phyloP scores from a whole-genome alignment of 495 filamentous ascomycete genomes.

The Schizothecium vesticola region DNA sequence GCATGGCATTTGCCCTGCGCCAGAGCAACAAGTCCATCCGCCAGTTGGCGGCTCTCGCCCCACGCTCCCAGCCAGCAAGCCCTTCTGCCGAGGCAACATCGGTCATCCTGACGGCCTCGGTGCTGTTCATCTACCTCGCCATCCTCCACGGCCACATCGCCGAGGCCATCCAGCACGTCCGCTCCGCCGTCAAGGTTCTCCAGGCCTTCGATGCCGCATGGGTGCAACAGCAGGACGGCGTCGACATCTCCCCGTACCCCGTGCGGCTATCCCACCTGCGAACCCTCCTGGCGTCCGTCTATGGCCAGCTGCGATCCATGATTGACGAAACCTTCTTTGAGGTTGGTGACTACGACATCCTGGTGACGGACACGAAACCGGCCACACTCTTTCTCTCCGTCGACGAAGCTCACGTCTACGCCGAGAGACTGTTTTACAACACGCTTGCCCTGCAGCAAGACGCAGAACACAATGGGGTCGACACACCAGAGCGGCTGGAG shows the following conservation, averaged over 20 bases:
- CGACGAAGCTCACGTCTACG: constrained; percentile 14
- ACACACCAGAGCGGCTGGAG: not conserved
- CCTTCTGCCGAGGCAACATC: constrained; percentile 10
- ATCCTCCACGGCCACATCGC: constrained; percentile 12
- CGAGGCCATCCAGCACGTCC: constrained; percentile 19
- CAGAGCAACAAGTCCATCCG: constrained; percentile 18
- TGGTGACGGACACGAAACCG: constrained; percentile 7
- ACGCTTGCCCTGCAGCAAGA: constrained; percentile 12
- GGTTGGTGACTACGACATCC: not conserved
- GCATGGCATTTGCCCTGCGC: constrained; percentile 12
- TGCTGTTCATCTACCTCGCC: constrained; percentile 21
- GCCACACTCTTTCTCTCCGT: constrained; percentile 13
- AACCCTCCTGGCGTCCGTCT: constrained; percentile 9
- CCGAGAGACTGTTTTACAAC: constrained; percentile 15
- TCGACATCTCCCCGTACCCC: constrained; percentile 2
- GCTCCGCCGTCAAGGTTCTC: constrained; percentile 14
- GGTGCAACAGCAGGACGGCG: not conserved
- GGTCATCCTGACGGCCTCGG: constrained; percentile 14
- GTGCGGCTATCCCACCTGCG: constrained; percentile 10
- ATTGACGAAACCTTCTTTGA: constrained; percentile 4
- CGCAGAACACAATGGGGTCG: not conserved
- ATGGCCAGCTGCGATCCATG: constrained; percentile 15
- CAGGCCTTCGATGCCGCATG: constrained; percentile 7
- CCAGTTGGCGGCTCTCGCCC: not conserved
- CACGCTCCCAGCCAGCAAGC: not conserved